Conservation (phyloP, 495 filamentous ascomycete species). For the Xylaria bambusicola region DNA sequence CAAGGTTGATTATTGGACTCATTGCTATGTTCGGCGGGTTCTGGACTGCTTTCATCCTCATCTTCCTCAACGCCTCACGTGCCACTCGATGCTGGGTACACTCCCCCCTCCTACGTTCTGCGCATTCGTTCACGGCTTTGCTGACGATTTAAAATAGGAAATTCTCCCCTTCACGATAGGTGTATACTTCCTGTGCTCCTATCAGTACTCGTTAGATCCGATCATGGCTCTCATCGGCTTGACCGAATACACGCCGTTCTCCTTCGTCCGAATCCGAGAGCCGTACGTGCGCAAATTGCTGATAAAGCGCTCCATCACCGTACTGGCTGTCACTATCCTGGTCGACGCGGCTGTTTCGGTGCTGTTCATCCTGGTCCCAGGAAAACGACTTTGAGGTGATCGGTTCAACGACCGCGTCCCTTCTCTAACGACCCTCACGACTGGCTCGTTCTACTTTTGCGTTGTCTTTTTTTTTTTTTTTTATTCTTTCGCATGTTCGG, state of each 20-base stretch:
- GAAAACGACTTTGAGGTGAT: constrained; percentile 67
- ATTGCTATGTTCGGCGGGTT: constrained; percentile 86
- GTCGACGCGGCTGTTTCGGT: constrained; percentile 75
- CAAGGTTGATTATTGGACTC: constrained; percentile 82
- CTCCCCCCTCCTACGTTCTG: not conserved
- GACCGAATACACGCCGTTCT: constrained; percentile 94
- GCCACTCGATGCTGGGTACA: constrained; percentile 80
- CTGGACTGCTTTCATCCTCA: constrained; percentile 90
- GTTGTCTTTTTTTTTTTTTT: not conserved
- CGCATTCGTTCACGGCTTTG: not conserved
- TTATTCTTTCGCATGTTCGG: not conserved
- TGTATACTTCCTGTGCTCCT: constrained; percentile 81
- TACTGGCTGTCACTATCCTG: constrained; percentile 68
- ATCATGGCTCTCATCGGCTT: constrained; percentile 83
- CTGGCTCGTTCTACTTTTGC: constrained; percentile 13
- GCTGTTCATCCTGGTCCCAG: constrained; percentile 91
- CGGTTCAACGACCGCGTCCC: not conserved
- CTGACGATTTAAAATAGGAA: constrained; percentile 56
- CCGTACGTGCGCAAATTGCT: constrained; percentile 85
- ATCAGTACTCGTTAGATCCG: constrained; percentile 94
- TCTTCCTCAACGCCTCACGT: constrained; percentile 80
- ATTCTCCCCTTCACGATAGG: constrained; percentile 93
- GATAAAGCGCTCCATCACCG: constrained; percentile 76
- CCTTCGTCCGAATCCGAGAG: constrained; percentile 81
- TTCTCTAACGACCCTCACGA: constrained; percentile 33